A percentile compares a stretch with the other conserved stretches of the same genome.
Conservation (phyloP, 2,329 filamentous ascomycete genomes). For the Pestalotiopsis sp. region DNA sequence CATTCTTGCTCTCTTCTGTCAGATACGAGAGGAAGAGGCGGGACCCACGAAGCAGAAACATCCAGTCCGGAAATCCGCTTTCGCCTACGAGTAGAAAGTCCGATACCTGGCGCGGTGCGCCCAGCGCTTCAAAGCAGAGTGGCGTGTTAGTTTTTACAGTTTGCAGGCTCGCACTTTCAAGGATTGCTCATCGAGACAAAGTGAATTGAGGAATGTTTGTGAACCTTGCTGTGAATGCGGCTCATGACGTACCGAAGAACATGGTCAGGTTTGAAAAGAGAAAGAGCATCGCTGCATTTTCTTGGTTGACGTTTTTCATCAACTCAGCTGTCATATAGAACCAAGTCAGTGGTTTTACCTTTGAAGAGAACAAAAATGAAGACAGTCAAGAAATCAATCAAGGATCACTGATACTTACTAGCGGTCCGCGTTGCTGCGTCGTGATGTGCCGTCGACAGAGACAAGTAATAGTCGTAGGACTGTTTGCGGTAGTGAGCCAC, state of each 20-base stretch:
- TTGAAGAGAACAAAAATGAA: background rate
- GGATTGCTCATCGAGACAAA: background rate
- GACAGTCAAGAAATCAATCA: background rate
- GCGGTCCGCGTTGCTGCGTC: conserved; percentile 1
- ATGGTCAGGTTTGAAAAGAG: conserved; percentile 21
- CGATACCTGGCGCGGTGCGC: conserved; percentile 2
- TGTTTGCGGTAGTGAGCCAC: conserved; percentile 33
- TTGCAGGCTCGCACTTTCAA: background rate
- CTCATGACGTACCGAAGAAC: conserved; percentile 13
- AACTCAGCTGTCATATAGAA: conserved; percentile 1
- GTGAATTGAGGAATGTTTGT: too few relatives aligned
- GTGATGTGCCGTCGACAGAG: conserved; percentile 33
- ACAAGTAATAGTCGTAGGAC: conserved; percentile 30
- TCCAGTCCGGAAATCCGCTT: conserved; percentile 23
- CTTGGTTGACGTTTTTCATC: conserved; percentile 9
- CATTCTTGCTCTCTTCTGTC: background rate
- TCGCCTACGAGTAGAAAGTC: conserved; percentile 1
- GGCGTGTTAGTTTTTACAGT: background rate
- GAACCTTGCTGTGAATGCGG: background rate
- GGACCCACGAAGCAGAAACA: conserved; percentile 15
- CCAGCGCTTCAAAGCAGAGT: background rate
- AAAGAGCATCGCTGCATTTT: conserved; percentile 16
- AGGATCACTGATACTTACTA: background rate
- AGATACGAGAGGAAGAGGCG: conserved; percentile 6
- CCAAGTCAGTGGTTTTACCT: background rate